These are phyloP conservation scores for Xylariaceae sp. DNA, from an alignment of 2,329 filamentous ascomycete species.

Conservation along the genomic window DNA sequence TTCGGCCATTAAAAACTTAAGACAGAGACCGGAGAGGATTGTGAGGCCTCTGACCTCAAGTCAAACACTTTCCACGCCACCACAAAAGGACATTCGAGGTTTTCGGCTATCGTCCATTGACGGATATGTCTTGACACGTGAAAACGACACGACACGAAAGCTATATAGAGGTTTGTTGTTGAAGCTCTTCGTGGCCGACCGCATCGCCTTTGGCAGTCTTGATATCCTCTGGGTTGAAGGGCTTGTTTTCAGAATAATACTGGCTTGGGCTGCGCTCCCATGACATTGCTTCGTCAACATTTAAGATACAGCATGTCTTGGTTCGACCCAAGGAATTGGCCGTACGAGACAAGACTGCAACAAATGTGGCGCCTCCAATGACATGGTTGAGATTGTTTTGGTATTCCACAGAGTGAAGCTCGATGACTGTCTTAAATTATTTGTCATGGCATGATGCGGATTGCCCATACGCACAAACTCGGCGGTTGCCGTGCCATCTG, in stretches of 20 bases:
- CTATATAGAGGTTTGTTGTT: constrained; percentile 35
- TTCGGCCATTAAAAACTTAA: constrained; percentile 39
- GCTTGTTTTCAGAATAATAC: constrained; percentile 27
- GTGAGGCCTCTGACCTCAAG: constrained; percentile 37
- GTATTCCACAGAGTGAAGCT: too few species aligned
- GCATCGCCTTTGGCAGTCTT: constrained; percentile 33
- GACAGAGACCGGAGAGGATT: constrained; percentile 37
- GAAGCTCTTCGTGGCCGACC: constrained; percentile 41
- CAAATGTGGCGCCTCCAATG: too few species aligned
- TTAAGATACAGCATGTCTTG: too few species aligned
- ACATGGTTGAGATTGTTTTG: too few species aligned
- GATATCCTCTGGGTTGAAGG: constrained; percentile 29
- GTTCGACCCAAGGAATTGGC: too few species aligned
- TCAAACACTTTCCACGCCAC: constrained; percentile 11
- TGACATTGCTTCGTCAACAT: too few species aligned
- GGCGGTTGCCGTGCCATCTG: too few species aligned
- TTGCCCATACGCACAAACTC: background rate
- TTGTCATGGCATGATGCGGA: background rate
- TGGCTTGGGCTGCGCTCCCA: constrained; percentile 27
- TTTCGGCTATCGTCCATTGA: constrained; percentile 51
- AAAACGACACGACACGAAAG: constrained; percentile 21
- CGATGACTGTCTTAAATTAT: too few species aligned
- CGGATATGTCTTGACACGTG: constrained; percentile 37
- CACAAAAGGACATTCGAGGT: constrained; percentile 37
- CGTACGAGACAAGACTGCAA: too few species aligned